A percentile compares a stretch with the other conserved stretches of the same genome.
Conservation (phyloP, 2,329 filamentous ascomycete genomes). For the Aspergillus sp. region DNA sequence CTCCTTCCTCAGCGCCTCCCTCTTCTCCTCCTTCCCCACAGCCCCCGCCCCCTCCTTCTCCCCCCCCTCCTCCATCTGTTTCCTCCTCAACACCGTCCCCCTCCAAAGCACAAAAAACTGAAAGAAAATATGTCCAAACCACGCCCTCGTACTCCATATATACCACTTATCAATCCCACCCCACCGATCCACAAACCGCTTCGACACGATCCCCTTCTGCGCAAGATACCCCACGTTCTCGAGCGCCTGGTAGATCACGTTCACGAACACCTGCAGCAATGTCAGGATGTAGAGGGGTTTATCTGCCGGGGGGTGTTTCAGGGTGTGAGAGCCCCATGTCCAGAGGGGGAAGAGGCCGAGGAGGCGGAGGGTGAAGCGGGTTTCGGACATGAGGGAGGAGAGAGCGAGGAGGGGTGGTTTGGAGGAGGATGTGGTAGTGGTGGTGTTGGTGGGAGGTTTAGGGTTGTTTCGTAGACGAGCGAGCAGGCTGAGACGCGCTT, state of each 20-base stretch:
- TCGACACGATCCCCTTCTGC: conserved; percentile 67
- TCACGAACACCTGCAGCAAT: conserved; percentile 68
- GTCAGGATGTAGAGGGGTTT: conserved; percentile 55
- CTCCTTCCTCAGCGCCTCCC: conserved; percentile 34
- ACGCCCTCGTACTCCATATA: conserved; percentile 75
- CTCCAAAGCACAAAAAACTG: conserved; percentile 70
- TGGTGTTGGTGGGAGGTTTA: too few relatives aligned
- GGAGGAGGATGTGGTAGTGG: conserved; percentile 27
- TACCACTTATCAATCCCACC: conserved; percentile 63
- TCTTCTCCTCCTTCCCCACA: conserved; percentile 33
- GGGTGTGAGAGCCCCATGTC: conserved; percentile 70
- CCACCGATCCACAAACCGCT: conserved; percentile 40
- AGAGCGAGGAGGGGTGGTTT: conserved; percentile 51
- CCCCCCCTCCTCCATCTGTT: conserved; percentile 23
- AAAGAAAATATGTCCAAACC: conserved; percentile 74
- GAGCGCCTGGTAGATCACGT: conserved; percentile 71
- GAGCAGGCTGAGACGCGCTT: conserved; percentile 49
- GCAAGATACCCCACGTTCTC: conserved; percentile 84
- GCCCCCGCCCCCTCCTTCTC: too few relatives aligned
- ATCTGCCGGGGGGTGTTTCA: conserved; percentile 49
- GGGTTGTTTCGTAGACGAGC: conserved; percentile 31
- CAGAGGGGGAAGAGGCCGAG: conserved; percentile 72
- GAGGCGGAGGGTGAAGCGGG: conserved; percentile 57
- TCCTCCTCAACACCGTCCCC: conserved; percentile 39
- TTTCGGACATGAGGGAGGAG: conserved; percentile 51